Base-by-base conservation (phyloP, 2,329 filamentous ascomycete species). In the Neonectria ditissima region DNA sequence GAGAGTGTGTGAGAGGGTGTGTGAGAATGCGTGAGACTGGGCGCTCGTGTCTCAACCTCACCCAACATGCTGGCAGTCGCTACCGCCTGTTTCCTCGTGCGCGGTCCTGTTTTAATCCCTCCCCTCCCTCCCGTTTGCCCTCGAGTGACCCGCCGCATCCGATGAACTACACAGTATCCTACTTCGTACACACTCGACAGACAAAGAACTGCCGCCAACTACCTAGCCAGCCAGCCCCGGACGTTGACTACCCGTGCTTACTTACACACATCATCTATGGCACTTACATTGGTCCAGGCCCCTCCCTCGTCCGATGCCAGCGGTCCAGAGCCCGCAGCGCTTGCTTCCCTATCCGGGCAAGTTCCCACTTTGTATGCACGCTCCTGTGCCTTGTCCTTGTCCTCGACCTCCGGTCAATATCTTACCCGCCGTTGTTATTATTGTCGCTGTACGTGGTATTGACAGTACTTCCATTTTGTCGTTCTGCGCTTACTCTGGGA, bases 131-230 rank as follows among this genome's bases (percentile, higher is more conserved):
- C 34, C 51, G 39, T 32, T 57, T 44, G 18, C 14, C 37, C 30
- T 48, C n/a, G 14, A 43, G 65, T 62, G 59, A 20, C 54, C 57
- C 63, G 52, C 61, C 52, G 28, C 67, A 59, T 65, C 67, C 65
- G 63, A 55, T 57, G n/a, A n/a, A n/a, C n/a, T n/a, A n/a, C n/a
- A n/a, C n/a, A n/a, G n/a, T n/a, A n/a, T n/a, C n/a, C n/a, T n/a
- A n/a, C n/a, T n/a, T n/a, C n/a, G n/a, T n/a, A 39, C 44, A 55
- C 50, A 44, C 43, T 41, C 26, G 44, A 32, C 44, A 50, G 20
- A 16, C 24, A n/a, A 14, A 26, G n/a, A 30, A 26, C 37, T 10
- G 10, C 37, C n/a, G n/a, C n/a, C n/a, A n/a, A n/a, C n/a, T n/a
- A n/a, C n/a, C n/a, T n/a, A n/a, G n/a, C n/a, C 37, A 18, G 37